Percentiles rank a stretch among this genome's conserved stretches.
phyloP scores from a whole-genome alignment of 2,329 filamentous ascomycete species.

The Zymoseptoria tritici region DNA sequence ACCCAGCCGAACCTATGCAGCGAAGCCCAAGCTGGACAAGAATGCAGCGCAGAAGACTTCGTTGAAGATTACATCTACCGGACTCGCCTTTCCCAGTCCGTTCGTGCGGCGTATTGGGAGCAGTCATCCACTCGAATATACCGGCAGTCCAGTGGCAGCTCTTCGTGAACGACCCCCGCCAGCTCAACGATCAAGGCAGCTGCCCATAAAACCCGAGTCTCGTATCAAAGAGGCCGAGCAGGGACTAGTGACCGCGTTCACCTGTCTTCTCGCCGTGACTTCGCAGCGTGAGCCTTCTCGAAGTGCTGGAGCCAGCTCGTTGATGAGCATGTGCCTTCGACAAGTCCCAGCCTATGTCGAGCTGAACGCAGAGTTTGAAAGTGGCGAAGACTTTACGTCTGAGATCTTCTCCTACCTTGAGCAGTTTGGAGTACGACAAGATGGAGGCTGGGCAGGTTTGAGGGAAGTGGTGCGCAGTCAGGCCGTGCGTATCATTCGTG shows the following conservation, averaged over 20 bases:
- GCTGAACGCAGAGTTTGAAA: conserved; percentile 28
- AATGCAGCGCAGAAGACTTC: neutral
- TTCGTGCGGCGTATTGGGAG: conserved; percentile 9
- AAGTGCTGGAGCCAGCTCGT: conserved; percentile 30
- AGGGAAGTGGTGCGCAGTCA: conserved; percentile 37
- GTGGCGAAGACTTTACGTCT: conserved; percentile 27
- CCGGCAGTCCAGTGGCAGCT: neutral
- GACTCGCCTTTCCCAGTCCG: conserved; percentile 10
- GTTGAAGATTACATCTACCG: neutral
- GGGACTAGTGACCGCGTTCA: conserved; percentile 1
- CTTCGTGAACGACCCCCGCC: neutral
- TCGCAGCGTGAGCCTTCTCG: neutral
- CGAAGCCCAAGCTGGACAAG: conserved; percentile 1
- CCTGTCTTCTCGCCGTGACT: conserved; percentile 1
- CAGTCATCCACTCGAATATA: neutral
- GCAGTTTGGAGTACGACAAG: conserved; percentile 27
- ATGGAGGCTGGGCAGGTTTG: conserved; percentile 34
- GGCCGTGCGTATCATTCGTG: conserved; percentile 31
- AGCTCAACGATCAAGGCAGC: neutral
- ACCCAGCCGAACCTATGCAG: conserved; percentile 7
- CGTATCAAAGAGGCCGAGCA: conserved; percentile 1
- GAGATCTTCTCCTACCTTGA: conserved; percentile 37
- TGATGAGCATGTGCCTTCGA: conserved; percentile 34
- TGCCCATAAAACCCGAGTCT: conserved; percentile 6
- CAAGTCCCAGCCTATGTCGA: conserved; percentile 36